Evolutionary conservation across 768 basidiomycete genomes (phyloP).

Genomic region (Kondoa malvinella): DNA sequence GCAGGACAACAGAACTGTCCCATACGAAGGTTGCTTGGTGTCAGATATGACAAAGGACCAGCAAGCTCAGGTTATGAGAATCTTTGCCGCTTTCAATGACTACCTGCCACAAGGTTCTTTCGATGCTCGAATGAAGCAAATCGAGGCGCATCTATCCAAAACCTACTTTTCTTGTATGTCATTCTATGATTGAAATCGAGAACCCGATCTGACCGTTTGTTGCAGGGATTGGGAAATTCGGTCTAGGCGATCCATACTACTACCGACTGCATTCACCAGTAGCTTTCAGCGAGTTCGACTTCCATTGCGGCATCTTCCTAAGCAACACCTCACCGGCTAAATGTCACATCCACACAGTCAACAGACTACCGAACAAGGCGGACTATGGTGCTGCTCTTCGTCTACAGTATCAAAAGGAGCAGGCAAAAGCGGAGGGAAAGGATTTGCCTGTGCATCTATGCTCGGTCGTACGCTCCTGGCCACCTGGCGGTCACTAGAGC

Average conservation of each 20-base stretch:
- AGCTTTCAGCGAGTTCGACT: constrained; percentile 29
- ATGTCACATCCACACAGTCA: constrained; percentile 29
- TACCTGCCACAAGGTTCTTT: constrained; percentile 25
- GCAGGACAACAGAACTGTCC: constrained; percentile 28
- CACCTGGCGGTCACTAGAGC: not conserved
- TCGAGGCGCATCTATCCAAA: constrained; percentile 8
- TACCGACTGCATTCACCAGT: constrained; percentile 28
- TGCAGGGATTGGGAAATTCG: constrained; percentile 28
- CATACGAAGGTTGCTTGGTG: constrained; percentile 26
- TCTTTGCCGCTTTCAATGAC: constrained; percentile 26
- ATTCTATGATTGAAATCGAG: no score
- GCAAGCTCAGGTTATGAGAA: constrained; percentile 19
- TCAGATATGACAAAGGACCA: constrained; percentile 21
- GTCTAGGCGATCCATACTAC: constrained; percentile 29
- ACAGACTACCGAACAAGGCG: constrained; percentile 26
- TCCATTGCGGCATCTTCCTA: constrained; percentile 31
- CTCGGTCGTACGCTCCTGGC: not conserved
- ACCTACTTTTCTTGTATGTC: not conserved
- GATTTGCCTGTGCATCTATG: not conserved
- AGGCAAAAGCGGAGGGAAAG: constrained; percentile 1
- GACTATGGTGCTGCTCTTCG: constrained; percentile 28
- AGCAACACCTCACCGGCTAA: constrained; percentile 29
- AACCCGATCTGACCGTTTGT: constrained; percentile 24
- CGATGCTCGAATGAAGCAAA: constrained; percentile 19
- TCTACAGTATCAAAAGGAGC: constrained; percentile 12